Evolutionary conservation across 805 yeast genomes (phyloP).

Genomic region (Saccharomycopsis schoenii): DNA sequence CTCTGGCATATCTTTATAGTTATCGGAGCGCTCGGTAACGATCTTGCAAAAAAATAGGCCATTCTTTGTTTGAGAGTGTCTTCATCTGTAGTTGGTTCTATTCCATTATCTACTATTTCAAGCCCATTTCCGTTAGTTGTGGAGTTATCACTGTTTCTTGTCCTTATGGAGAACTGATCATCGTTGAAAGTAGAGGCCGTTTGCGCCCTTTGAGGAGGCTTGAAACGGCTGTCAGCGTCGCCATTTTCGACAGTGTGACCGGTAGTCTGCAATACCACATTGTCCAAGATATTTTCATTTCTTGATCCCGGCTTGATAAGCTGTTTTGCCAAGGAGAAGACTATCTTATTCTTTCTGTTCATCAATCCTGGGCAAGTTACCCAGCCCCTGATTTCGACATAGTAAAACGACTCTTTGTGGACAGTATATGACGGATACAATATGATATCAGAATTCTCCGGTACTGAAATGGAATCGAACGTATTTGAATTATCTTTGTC

Average conservation of each 20-base stretch:
- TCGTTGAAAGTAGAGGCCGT: neutral
- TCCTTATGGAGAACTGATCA: constrained; percentile 1
- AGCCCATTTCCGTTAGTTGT: neutral
- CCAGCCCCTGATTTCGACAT: constrained; percentile 65
- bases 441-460: constrained; percentile 46
- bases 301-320: constrained; percentile 35
- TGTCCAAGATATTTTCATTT: constrained; percentile 4
- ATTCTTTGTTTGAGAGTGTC: constrained; percentile 53
- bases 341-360: constrained; percentile 59
- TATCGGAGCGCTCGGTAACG: constrained; percentile 48
- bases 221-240: constrained; percentile 7
- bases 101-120: constrained; percentile 9
- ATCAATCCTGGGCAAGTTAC: constrained; percentile 59
- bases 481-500: constrained; percentile 8
- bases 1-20: constrained; percentile 39
- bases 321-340: constrained; percentile 61
- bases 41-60: constrained; percentile 58
- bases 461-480: neutral
- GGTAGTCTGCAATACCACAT: constrained; percentile 13
- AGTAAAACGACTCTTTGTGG: constrained; percentile 29
- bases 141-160: constrained; percentile 2
- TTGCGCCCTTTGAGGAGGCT: neutral
- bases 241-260: constrained; percentile 15
- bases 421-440: constrained; percentile 48
- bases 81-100: constrained; percentile 25